phyloP scores from a whole-genome alignment of 73 alveolate species.

The Paramecium bursaria region DNA sequence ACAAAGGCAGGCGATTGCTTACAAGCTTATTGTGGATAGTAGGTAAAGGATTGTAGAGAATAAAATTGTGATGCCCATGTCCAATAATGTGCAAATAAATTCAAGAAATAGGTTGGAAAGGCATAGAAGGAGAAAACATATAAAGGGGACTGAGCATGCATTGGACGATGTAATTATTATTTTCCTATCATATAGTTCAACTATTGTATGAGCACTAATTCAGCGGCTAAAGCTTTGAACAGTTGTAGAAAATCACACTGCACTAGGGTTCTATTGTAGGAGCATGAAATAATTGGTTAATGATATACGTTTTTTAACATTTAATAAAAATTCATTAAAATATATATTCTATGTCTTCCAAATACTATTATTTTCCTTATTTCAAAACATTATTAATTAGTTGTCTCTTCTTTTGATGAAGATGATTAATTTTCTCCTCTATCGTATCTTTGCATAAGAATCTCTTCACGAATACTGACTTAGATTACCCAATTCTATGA shows the following conservation, averaged over 20 bases:
- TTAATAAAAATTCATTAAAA: too few relatives aligned
- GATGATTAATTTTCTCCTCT: slow-evolving; percentile 19
- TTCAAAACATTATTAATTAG: neutral
- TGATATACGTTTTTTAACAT: too few relatives aligned
- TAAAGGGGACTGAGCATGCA: too few relatives aligned
- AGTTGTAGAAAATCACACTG: slow-evolving; percentile 11
- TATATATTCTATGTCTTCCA: too few relatives aligned
- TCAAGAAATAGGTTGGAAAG: too few relatives aligned
- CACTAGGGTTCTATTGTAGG: neutral
- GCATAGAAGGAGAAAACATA: too few relatives aligned
- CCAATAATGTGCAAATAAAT: too few relatives aligned
- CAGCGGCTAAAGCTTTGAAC: neutral
- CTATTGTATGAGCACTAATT: neutral
- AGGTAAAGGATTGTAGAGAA: neutral
- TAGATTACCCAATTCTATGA: slow-evolving; percentile 63
- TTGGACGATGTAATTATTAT: too few relatives aligned
- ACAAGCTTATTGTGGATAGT: neutral
- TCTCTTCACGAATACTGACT: slow-evolving; percentile 43
- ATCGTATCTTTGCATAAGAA: slow-evolving; percentile 31
- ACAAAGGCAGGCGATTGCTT: neutral
- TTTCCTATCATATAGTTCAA: neutral
- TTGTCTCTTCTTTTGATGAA: slow-evolving; percentile 28
- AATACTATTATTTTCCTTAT: too few relatives aligned
- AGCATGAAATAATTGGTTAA: too few relatives aligned
- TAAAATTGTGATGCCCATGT: too few relatives aligned